Base-by-base conservation (phyloP, 2,329 filamentous ascomycete genomes). In the Salinomyces thailandicus region DNA sequence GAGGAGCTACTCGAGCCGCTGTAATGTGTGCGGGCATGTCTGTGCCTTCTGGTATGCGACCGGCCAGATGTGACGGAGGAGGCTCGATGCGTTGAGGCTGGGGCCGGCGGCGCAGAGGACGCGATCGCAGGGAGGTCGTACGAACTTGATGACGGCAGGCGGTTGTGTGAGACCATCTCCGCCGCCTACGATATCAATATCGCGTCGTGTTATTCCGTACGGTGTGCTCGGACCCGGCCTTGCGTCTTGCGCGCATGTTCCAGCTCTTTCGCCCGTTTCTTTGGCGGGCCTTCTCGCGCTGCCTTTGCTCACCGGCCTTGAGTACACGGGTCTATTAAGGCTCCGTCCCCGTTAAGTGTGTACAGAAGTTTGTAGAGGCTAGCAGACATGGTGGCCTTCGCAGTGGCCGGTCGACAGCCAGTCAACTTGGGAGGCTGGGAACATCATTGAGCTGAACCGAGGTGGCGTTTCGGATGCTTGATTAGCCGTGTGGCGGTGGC, bases 21-120 rank as follows among this genome's bases (percentile, higher is more conserved):
- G 51, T 81, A 76, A 56, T 91, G 83, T 32, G 85, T 91, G 44
- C 85, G 80, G 57, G 81, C 80, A 53, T 86, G 83, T 49, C 85
- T 78, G 60, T 83, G 81, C 52, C 77, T 71, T 46, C 79, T 71
- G 9, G 55, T 56, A 14, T 49, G 60, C 5, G 65, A 67, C 39
- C 75, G 70, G 53, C 78, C 76, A 45, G 75, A 78, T 41, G 79
- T 73, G 51, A 80, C 62, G 59, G 65, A 86, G 61, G 55, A 77
- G 69, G 61, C 75, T 62, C 57, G 74, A 9, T 8, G 22, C n/a
- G 22, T n/a, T n/a, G 22, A 26, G 9, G 22, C 22, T 5, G 37
- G 31, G 7, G 39, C 37, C 8, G 43, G 45, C 18, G 49, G 49
- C 13, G 49, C 48, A n/a, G 43, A 36, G 12, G 42, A 40, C 18